phyloP scores from a whole-genome alignment of 257 asterid genomes.

The Leptodermis oblonga region DNA sequence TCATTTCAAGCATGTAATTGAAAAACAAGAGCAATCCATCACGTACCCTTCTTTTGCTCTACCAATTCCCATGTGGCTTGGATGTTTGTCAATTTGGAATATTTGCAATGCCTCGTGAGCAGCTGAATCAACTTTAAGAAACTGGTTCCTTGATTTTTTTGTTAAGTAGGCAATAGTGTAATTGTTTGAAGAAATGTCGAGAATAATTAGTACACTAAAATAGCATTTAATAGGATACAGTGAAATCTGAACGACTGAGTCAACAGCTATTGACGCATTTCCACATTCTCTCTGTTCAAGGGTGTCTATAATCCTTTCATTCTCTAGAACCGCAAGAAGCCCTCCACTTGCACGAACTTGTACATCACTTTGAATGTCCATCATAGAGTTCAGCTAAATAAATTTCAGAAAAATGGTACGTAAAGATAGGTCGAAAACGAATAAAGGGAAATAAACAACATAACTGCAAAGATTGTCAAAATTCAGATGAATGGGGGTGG shows the following conservation, averaged over 20 bases:
- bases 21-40: constrained; percentile 14
- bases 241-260: constrained; percentile 68
- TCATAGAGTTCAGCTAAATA: constrained; percentile 89
- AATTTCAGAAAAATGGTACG: background rate
- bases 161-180: constrained; percentile 42
- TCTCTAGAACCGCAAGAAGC: constrained; percentile 91
- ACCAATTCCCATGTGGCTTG: constrained; percentile 99
- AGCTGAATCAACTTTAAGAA: constrained; percentile 88
- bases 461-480: too few species aligned
- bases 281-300: constrained; percentile 69
- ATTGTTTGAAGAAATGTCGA: constrained; percentile 13
- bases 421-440: background rate
- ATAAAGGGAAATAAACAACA: background rate
- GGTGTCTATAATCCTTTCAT: constrained; percentile 77
- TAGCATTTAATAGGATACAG: constrained; percentile 57
- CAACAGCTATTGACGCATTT: constrained; percentile 67
- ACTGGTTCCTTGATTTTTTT: constrained; percentile 57
- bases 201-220: constrained; percentile 14
- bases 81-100: constrained; percentile 94
- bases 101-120: constrained; percentile 94
- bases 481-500: background rate
- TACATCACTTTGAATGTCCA: constrained; percentile 84
- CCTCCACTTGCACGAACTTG: constrained; percentile 98
- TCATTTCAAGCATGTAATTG: constrained; percentile 14
- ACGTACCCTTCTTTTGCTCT: constrained; percentile 98